Base-by-base conservation (phyloP, 371 early-diverging fungal genomes). In the Haplosporangium sp. region DNA sequence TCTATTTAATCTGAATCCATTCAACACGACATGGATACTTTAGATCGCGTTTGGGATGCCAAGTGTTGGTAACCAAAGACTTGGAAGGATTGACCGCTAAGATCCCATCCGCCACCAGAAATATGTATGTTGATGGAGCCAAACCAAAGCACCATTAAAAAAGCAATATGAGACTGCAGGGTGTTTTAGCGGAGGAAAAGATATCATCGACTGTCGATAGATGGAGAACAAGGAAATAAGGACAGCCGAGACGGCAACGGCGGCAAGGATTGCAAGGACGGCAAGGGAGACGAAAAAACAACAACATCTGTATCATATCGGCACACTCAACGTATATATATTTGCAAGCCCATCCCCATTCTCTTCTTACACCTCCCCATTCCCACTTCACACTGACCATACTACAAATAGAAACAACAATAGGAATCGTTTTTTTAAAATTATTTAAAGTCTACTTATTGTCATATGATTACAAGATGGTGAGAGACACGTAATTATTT, bases 41-140 rank as follows among this genome's bases (percentile, higher is more conserved):
- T 80, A 95, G 95, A 56, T 98, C 99, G 46, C 89, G 99, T 47
- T 85, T 99, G 58, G 99, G 99, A 9, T 99, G 99, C 84, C 99
- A 99, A 82, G 89, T 99, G 36, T 80, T 87, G 53, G 91, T 98
- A 89, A 85, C 82, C 55, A 83, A 93, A 45, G 94, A 94, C 11
- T 79, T 99, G 79, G 94, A 96, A 69, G 96, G 96, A 16, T 86
- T 94, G 61, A 93, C 90, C 6, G 94, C 98, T 55, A 90, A 89
- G 64, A 92, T 99, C 40, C 99, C 99, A 14, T 92, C 93, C 64
- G 98, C 97, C 36, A 98, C 99, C 20, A 89, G 98, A 68, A 99
- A 99, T 85, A 88, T 99, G 87, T 91, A 94, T 70, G 95, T 97
- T 5, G 97, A 97, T 83, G 97, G 98, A 84, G 86, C 69, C 23